Base-by-base conservation (phyloP, 257 asterid species). In the Salvia rosmarinus region DNA sequence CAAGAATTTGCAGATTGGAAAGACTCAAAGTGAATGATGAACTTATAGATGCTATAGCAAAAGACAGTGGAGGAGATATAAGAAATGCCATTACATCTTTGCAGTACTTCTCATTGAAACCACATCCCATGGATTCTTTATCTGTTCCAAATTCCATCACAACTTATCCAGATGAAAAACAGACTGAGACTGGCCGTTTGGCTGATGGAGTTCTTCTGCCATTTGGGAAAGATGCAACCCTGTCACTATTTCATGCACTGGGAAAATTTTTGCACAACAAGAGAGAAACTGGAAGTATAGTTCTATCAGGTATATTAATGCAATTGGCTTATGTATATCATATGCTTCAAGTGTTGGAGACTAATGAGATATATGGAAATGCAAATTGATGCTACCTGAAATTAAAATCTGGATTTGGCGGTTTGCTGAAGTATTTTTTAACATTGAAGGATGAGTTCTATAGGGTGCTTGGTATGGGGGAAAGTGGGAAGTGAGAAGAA, bases 221-320 rank as follows among this genome's bases (percentile, higher is more conserved):
- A 74, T 90, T 89, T 75, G 99, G 99, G 58, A 91, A 92, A 80
- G 99, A 94, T 82, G 96, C 88, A 47, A 87, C 87, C 11, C 84
- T 94, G 51, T 88, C 97, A 32, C 69, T 94, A 13, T 94, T 94
- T 77, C 99, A 94, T 76, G 99, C 97, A 70, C 61, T 94, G 82
- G 99, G 99, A 20, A 94, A 94, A 77, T 94, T 94, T 83, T 79
- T 94, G 83, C 99, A 94, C 86, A 94, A 94, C 82, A 94, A 94
- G 83, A 85, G 99, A 51, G 93, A 90, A 57, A 68, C 74, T 70
- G 91, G 72, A 73, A 74, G 51, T 69, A 44, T 72, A 78, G 75
- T 39, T 67, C 61, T 80, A 49, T 67, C 92, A 84, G 98, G 95
- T 88, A 85, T 47, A 55, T 78, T 23, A 3, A 1, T 70, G 78